A percentile compares a stretch with the other conserved stretches of the same genome.
Conservation (phyloP, 2,329 filamentous ascomycete genomes). For the Pseudogymnoascus sp. region DNA sequence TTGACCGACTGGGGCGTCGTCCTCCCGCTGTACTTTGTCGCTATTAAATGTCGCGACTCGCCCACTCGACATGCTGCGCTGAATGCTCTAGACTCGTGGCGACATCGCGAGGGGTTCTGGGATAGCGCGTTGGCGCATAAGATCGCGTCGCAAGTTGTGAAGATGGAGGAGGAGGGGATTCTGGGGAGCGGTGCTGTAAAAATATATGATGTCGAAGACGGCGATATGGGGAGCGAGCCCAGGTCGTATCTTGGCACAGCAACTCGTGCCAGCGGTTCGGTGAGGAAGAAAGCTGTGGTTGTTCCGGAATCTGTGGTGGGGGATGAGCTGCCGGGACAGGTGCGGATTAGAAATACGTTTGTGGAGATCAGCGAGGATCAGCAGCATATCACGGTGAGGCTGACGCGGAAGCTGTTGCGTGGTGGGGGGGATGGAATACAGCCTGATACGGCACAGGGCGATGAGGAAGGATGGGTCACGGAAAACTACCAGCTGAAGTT, state of each 20-base stretch:
- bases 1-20: not conserved
- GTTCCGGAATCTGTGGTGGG: not conserved
- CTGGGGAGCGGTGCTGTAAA: not conserved
- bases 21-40: conserved; percentile 1
- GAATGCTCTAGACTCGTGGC: not conserved
- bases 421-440: not conserved
- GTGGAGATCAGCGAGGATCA: not conserved
- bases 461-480: not conserved
- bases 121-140: conserved; percentile 2
- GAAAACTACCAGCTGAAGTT: not conserved
- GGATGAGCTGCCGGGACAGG: not conserved
- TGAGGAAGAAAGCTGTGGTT: not conserved
- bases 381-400: not conserved
- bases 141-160: not conserved
- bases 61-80: not conserved
- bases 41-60: conserved; percentile 3
- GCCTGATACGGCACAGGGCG: not conserved
- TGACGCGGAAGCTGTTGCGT: not conserved
- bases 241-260: not conserved
- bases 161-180: not conserved
- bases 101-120: conserved; percentile 5
- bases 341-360: not conserved
- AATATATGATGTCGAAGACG: not conserved
- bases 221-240: not conserved
- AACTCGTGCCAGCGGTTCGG: not conserved